phyloP scores from a whole-genome alignment of 495 filamentous ascomycete species.

The Corynascus novoguineensis region DNA sequence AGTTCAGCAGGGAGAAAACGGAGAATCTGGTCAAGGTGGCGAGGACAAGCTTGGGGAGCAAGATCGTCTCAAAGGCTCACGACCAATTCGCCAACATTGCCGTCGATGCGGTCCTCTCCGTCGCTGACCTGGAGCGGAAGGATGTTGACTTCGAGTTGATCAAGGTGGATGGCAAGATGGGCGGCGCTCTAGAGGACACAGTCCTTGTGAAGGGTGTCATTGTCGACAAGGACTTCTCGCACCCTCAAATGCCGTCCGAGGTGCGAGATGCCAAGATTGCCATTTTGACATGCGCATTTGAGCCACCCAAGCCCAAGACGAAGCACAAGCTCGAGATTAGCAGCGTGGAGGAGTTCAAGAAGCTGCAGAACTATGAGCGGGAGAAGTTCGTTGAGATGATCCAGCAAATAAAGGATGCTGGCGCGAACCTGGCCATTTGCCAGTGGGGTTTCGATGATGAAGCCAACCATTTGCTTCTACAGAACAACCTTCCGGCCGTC shows the following conservation, averaged over 20 bases:
- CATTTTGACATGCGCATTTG: slow-evolving; percentile 96
- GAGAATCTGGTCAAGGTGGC: slow-evolving; percentile 87
- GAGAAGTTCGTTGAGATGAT: slow-evolving; percentile 99
- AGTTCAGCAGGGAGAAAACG: slow-evolving; percentile 72
- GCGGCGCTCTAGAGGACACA: slow-evolving; percentile 90
- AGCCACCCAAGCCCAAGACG: slow-evolving; percentile 99
- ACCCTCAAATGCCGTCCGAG: slow-evolving; percentile 96
- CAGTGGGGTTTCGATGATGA: slow-evolving; percentile 99
- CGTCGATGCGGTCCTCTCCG: slow-evolving; percentile 91
- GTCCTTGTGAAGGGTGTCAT: slow-evolving; percentile 95
- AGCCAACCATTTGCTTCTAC: slow-evolving; percentile 92
- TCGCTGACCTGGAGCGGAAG: slow-evolving; percentile 91
- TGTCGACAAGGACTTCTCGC: slow-evolving; percentile 99
- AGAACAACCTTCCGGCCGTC: slow-evolving; percentile 93
- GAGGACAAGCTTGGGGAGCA: slow-evolving; percentile 93
- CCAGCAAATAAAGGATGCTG: slow-evolving; percentile 92
- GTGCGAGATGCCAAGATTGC: slow-evolving; percentile 93
- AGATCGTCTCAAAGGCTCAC: slow-evolving; percentile 98
- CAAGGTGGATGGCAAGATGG: slow-evolving; percentile 98
- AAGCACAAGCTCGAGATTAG: slow-evolving; percentile 99
- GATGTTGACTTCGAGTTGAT: slow-evolving; percentile 99
- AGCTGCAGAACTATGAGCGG: slow-evolving; percentile 87
- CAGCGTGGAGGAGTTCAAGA: slow-evolving; percentile 95
- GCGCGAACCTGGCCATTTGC: slow-evolving; percentile 96
- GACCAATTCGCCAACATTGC: slow-evolving; percentile 97